phyloP scores from a whole-genome alignment of 176 grass and related monocot species.

The bread wheat (Triticum aestivum) region DNA sequence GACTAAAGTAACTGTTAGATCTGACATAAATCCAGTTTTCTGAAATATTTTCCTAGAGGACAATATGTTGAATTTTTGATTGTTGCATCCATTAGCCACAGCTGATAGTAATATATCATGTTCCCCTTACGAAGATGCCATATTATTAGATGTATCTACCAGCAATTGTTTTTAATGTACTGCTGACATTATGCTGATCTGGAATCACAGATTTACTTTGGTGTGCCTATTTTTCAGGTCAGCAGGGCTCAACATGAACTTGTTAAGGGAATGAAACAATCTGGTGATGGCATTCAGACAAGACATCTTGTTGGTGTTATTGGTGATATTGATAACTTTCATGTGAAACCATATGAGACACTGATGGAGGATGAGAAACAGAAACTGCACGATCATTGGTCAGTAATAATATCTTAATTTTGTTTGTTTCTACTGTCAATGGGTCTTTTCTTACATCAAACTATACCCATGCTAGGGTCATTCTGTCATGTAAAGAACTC shows the following conservation, averaged over 20 bases:
- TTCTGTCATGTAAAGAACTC: conserved; percentile 41
- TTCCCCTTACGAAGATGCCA: neutral
- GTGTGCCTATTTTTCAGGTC: conserved; percentile 16
- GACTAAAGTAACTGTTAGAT: neutral
- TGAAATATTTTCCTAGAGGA: neutral
- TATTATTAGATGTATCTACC: neutral
- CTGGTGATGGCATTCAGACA: conserved; percentile 43
- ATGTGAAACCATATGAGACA: conserved; percentile 37
- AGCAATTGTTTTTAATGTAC: neutral
- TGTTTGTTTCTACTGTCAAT: neutral
- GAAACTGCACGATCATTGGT: conserved; percentile 37
- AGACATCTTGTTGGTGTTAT: conserved; percentile 36
- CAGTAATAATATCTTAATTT: conserved; percentile 28
- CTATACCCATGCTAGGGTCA: conserved; percentile 25
- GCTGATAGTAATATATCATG: neutral
- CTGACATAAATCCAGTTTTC: neutral
- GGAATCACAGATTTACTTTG: neutral
- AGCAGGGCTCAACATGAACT: conserved; percentile 38
- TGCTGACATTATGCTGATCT: neutral
- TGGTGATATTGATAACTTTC: conserved; percentile 41
- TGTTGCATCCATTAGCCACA: neutral
- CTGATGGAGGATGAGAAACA: conserved; percentile 45
- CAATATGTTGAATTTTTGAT: neutral
- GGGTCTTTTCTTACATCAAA: conserved; percentile 11
- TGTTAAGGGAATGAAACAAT: conserved; percentile 45